Base-by-base conservation (phyloP, 306 rosid genomes). In the Gastrolobium villosum region DNA sequence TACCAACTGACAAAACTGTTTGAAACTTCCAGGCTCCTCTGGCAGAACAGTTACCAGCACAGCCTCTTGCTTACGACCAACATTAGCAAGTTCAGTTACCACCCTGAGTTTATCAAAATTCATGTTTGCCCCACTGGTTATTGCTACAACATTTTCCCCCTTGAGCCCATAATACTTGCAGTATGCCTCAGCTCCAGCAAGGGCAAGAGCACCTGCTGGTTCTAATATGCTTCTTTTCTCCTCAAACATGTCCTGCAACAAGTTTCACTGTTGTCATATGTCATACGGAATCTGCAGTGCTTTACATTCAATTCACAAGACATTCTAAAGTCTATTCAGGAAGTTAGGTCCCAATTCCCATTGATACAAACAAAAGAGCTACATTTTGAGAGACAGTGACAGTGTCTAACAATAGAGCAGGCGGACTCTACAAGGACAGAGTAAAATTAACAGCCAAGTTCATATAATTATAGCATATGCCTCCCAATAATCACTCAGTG, bases 111-210 rank as follows among this genome's bases (percentile, higher is more conserved):
- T 96, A 84, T 96, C 98, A 53, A 96, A 96, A 79, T 96, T 96
- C 98, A 96, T 93, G 91, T 96, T 96, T 63, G 98, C 98, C 63
- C 99, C 99, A 43, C 97, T 93, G 73, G 97, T 86, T 81, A 96
- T 87, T 36, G 87, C 99, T 63, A 93, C 96, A 59, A 96, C 85
- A 76, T 90, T 88, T 80, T 84, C 90, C 68, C 98, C 99, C 84
- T 84, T 89, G 72, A 93, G 43, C 31, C 98, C 97, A 80, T 96
- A 88, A 83, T 91, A 91, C 72, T 90, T 93, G 88, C 99, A 93
- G 89, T 96, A 96, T 82, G 99, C 98, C 87, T 90, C 98, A 26
- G 98, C 98, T 81, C 99, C 98, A 71, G 99, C 98, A 72, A 96
- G 97, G 75, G 99, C 70, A 75, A 96, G 98, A 53, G 98, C 98